Evolutionary conservation across 352 stramenopile species (phyloP), one percentile per base, ranked within the genome.

Genomic region (Phytopythium vexans): DNA sequence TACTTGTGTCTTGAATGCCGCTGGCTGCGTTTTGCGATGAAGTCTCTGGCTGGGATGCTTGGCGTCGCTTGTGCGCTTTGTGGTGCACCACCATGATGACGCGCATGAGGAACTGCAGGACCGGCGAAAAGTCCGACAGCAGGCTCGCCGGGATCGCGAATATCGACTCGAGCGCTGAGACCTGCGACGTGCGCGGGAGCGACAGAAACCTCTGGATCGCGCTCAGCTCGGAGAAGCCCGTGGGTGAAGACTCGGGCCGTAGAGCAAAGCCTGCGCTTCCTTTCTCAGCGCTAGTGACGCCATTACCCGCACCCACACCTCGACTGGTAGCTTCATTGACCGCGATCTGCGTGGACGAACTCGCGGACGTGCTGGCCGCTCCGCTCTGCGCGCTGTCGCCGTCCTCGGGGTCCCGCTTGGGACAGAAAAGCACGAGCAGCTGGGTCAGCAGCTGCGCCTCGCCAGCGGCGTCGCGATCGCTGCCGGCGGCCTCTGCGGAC

Each of bases 91-190:
- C 75, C 48, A 91, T 72, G 31, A 88, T 56, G 4, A 86, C 62
- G 49, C 81, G 76, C 45, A 86, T 55, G 37, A 89, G 75, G 52
- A 91, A 86, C 63, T 88, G 72, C 27, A 91, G 56, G 14, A 91
- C 65, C 31, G 41, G 52, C 8, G 74, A 56, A 48, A 89, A 89
- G 39, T 71, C 50, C 14, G 58, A 47, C 9, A 88, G 45, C 14
- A 78, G 52, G 56, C 72, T 68, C 40, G 70, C 37, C 15, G 69
- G 72, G 6, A 74, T 54, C 31, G 72, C 69, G 38, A 82, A 79
- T 8, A 82, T 61, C 48, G 69, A 72, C 52, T 71, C 69, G 42
- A 49, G 61, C n/a, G 86, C 41, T 33, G 70, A 64, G 35, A 72
- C 61, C 57, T 87, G 71, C 33, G 72, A 78, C 12, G 58, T 48